A percentile compares a stretch with the other conserved stretches of the same genome.
Evolutionary conservation across 2,329 filamentous ascomycete genomes (phyloP).

Genomic region (Colletotrichum tropicicola): DNA sequence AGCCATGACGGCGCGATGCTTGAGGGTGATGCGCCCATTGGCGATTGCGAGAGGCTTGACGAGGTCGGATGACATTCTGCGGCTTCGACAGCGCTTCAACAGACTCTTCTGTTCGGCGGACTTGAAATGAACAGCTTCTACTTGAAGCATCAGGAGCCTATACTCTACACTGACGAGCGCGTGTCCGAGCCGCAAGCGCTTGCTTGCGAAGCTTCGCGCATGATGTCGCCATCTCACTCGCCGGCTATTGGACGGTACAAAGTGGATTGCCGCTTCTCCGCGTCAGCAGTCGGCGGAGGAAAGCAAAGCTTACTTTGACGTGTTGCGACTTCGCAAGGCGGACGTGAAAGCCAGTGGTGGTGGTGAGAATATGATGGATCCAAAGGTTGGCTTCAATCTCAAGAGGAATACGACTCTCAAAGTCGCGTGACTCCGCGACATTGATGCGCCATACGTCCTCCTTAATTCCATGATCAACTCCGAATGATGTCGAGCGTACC

Average conservation of each 20-base stretch:
- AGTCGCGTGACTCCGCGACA: no score
- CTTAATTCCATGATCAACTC: no score
- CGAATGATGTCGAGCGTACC: no score
- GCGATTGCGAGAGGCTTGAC: neutral
- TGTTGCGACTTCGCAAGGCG: neutral
- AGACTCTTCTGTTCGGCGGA: no score
- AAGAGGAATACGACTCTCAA: no score
- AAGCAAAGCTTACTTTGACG: neutral
- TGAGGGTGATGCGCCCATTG: conserved; percentile 17
- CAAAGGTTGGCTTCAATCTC: no score
- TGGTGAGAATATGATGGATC: no score
- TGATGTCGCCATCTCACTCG: neutral
- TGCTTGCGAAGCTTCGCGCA: neutral
- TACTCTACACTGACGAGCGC: no score
- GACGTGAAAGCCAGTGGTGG: neutral
- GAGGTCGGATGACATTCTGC: neutral
- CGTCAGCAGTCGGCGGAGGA: neutral
- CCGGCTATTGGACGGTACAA: neutral
- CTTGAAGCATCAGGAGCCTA: no score
- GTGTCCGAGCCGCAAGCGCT: no score
- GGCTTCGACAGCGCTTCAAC: neutral
- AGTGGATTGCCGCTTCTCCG: neutral
- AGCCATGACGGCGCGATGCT: conserved; percentile 31
- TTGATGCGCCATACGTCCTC: no score
- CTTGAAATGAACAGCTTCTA: no score